Percentiles rank a stretch among this genome's conserved stretches.
phyloP scores from a whole-genome alignment of 768 basidiomycete species.

The Termitomyces sp. region DNA sequence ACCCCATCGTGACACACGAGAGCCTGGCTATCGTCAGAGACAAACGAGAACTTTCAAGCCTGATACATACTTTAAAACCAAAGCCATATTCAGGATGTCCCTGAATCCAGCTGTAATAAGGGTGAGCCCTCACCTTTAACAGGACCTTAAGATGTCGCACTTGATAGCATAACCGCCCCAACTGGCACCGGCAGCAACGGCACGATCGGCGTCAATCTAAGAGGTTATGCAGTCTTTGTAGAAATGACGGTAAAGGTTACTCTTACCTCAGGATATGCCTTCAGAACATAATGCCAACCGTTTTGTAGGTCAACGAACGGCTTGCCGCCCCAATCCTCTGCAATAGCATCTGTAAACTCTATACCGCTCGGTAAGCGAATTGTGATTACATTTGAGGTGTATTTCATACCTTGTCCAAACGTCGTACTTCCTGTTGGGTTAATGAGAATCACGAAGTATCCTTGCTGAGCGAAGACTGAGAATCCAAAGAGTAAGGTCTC shows the following conservation, averaged over 20 bases:
- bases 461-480: slow-evolving; percentile 75
- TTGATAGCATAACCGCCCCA: slow-evolving; percentile 91
- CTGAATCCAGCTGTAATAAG: slow-evolving; percentile 76
- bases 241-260: neutral
- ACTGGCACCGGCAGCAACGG: slow-evolving; percentile 75
- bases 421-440: slow-evolving; percentile 95
- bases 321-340: slow-evolving; percentile 80
- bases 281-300: slow-evolving; percentile 67
- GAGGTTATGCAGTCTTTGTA: neutral
- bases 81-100: slow-evolving; percentile 87
- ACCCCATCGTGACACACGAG: slow-evolving; percentile 92
- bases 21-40: slow-evolving; percentile 31
- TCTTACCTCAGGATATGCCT: slow-evolving; percentile 62
- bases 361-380: neutral
- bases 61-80: slow-evolving; percentile 62
- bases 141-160: slow-evolving; percentile 30
- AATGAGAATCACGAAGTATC: slow-evolving; percentile 82
- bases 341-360: slow-evolving; percentile 81
- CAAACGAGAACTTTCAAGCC: neutral
- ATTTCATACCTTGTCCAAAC: slow-evolving; percentile 70
- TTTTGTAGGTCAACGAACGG: slow-evolving; percentile 73
- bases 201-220: slow-evolving; percentile 63
- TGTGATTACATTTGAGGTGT: neutral
- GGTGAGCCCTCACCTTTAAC: neutral
- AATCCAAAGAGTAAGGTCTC: neutral